These are phyloP conservation scores for Friedmanniomyces endolithicus DNA, from an alignment of 495 filamentous ascomycete genomes.

Conservation along the genomic window DNA sequence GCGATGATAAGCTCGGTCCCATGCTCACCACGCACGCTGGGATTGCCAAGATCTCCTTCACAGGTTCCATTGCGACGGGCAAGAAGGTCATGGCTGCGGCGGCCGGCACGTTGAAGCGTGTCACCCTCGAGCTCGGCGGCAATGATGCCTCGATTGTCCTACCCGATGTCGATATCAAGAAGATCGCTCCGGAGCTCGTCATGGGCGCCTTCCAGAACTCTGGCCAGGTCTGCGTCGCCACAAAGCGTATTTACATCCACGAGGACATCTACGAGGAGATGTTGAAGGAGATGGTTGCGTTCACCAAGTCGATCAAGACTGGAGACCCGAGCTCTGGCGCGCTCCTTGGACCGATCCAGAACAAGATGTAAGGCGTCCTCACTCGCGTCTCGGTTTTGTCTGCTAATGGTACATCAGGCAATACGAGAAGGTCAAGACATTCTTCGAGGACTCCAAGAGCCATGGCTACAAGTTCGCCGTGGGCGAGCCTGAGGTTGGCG, in stretches of 20 bases:
- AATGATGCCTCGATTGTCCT: conserved; percentile 58
- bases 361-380: conserved; percentile 36
- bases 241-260: conserved; percentile 59
- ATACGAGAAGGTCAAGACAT: conserved; percentile 25
- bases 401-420: conserved; percentile 33
- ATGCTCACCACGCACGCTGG: conserved; percentile 23
- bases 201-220: conserved; percentile 47
- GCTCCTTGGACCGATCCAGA: conserved; percentile 40
- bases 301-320: conserved; percentile 38
- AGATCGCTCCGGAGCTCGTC: conserved; percentile 43
- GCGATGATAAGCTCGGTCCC: conserved; percentile 30
- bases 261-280: conserved; percentile 54
- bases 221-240: conserved; percentile 49
- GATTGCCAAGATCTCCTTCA: conserved; percentile 27
- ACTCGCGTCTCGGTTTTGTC: not conserved
- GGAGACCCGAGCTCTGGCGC: conserved; percentile 27
- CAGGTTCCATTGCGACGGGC: conserved; percentile 26
- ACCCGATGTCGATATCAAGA: conserved; percentile 52
- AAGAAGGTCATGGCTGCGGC: conserved; percentile 27
- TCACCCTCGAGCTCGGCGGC: conserved; percentile 51
- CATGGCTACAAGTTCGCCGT: conserved; percentile 33
- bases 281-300: conserved; percentile 40
- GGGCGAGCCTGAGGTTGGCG: conserved; percentile 30
- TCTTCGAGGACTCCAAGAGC: conserved; percentile 26
- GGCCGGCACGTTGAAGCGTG: conserved; percentile 24